phyloP scores from a whole-genome alignment of 148 eudicot genomes.

The Bassia scoparia region DNA sequence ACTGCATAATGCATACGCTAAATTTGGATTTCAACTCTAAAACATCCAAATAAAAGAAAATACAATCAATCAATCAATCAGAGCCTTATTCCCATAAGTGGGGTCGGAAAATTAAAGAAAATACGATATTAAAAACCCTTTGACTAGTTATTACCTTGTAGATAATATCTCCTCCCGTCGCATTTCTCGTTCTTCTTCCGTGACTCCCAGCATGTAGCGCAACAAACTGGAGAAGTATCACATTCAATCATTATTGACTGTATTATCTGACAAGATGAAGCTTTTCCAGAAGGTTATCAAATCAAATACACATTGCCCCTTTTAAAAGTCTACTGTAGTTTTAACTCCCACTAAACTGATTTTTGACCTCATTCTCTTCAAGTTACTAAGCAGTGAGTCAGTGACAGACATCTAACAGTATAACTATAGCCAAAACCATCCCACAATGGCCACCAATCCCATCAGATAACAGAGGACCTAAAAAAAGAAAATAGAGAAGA shows the following conservation, averaged over 20 bases:
- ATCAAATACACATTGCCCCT: not conserved
- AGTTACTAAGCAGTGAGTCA: not conserved
- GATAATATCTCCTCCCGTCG: conserved; percentile 95
- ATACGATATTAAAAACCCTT: too few relatives aligned
- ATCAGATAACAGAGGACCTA: not conserved
- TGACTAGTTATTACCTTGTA: conserved; percentile 58
- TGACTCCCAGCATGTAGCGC: conserved; percentile 76
- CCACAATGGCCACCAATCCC: not conserved
- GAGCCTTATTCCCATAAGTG: too few relatives aligned
- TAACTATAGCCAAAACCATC: not conserved
- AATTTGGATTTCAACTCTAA: too few relatives aligned
- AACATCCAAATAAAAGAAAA: too few relatives aligned
- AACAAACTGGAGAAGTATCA: conserved; percentile 60
- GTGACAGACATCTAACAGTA: too few relatives aligned
- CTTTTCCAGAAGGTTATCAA: not conserved
- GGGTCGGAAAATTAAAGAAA: too few relatives aligned
- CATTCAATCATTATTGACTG: not conserved
- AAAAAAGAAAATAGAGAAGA: not conserved
- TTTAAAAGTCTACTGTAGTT: not conserved
- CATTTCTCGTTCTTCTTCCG: conserved; percentile 75
- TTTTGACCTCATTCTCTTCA: not conserved
- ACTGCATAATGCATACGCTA: too few relatives aligned
- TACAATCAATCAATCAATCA: too few relatives aligned
- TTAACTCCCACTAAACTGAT: not conserved
- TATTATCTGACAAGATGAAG: conserved; percentile 1